Base-by-base conservation (phyloP, 495 filamentous ascomycete species). In the Evernia prunastri region DNA sequence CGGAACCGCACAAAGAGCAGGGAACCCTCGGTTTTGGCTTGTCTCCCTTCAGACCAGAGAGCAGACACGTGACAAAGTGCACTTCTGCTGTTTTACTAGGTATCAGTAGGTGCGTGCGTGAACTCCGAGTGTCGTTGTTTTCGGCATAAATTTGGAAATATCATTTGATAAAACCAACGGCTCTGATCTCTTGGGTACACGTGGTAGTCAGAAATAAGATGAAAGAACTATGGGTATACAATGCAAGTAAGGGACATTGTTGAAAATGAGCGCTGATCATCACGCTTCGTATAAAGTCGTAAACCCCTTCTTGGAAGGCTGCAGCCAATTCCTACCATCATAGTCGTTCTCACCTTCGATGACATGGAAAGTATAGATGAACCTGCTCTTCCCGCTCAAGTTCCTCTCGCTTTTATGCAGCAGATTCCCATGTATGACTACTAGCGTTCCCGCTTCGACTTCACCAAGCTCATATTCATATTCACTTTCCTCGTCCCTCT, bases 381-480 rank as follows among this genome's bases (percentile, higher is more conserved):
- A 95, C 70, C 94, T 83, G 62, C 92, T 92, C 76, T 87, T 89
- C 63, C 78, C 73, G 69, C 94, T 96, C 40, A 82, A 74, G 69
- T 98, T 98, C 81, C 80, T 89, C 81, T 95, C 91, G 74, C 94
- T 97, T 83, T 96, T 94, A 73, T 98, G 94, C 75, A 98, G 68
- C 53, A 97, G 76, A 79, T 98, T 97, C 23, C 94, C 94, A 79
- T 98, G 94, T 67, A 98, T 97, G 58, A 98, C 73, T 47, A 97
- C 91, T 74, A 98, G 72, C 42, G 87, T 87, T 0, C 94, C 94
- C 12, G 91, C 90, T 79, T 92, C 89, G 5, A 96, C 87, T 75
- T 92, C 86, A 17, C 88, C 84, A 39, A 89, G 70, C 67, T 87
- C 84, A 73, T 92, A 87, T 59, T 80, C 79, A 59, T 79, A 87